Evolutionary conservation across 495 filamentous ascomycete genomes (phyloP), one percentile per base, ranked within the genome.

Genomic region (Hyaloscypha hepaticicola): DNA sequence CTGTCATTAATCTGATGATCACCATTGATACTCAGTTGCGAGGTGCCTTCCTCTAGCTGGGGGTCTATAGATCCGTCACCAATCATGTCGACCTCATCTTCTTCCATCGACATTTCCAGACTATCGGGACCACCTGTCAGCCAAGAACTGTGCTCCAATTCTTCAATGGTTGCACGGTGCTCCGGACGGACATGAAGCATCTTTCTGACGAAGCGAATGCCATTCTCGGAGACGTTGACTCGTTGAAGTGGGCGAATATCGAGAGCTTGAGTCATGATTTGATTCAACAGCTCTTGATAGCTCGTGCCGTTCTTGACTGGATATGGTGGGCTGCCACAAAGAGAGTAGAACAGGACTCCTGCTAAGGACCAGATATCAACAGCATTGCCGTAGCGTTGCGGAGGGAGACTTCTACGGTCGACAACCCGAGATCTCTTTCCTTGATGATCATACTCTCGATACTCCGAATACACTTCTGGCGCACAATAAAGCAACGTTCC

Each of bases 311-410:
- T 80, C 65, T 78, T 83, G 24, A 90, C 92, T 4, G 86, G 86
- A 72, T 88, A 97, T 6, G 96, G 93, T 14, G 95, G 88, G 51
- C 82, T 80, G 28, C 85, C 84, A 16, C 85, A 90, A 22, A 98
- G 78, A 24, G 92, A 76, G 67, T 89, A 91, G 75, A 90, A 98
- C 5, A 98, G 77, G 0, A 99, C 95, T 34, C 91, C 94, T 33
- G 90, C 96, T 49, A 96, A 82, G 14, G 94, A 96, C 93, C 93
- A 99, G 66, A 95, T 89, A 71, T 99, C 95, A 24, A 97, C 91
- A 4, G 91, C 89, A 58, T 96, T 89, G 69, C 86, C 87, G 73
- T 99, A 99, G 8, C 89, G 83, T 58, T 81, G 80, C 21, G 76
- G 77, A 19, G 76, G 74, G 19, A 72, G 58, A 56, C 61, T 41